phyloP scores from a whole-genome alignment of 1,284 basidiomycete species.

The Naganishia cerealis region DNA sequence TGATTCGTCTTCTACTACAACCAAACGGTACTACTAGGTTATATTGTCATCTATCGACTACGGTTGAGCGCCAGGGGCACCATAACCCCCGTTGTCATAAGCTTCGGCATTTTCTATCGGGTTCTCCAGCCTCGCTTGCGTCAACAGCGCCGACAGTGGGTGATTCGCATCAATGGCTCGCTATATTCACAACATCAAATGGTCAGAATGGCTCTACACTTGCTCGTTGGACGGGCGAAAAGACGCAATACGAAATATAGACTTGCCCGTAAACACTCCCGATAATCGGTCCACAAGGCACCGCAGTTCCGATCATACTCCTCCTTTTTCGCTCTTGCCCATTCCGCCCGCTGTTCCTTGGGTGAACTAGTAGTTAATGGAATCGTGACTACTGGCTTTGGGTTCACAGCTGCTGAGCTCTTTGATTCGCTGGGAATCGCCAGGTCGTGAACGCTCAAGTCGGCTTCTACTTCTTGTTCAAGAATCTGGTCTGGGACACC shows the following conservation, averaged over 20 bases:
- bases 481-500: neutral
- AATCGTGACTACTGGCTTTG: neutral
- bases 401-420: neutral
- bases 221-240: conserved; percentile 25
- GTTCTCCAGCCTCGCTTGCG: conserved; percentile 77
- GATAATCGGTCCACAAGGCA: conserved; percentile 37
- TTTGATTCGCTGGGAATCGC: neutral
- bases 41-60: conserved; percentile 1
- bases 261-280: conserved; percentile 34
- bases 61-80: conserved; percentile 33
- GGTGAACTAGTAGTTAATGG: conserved; percentile 15
- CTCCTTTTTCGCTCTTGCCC: conserved; percentile 31
- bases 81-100: conserved; percentile 31
- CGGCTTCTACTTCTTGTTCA: neutral
- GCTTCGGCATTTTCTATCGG: conserved; percentile 57
- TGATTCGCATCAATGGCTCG: conserved; percentile 77
- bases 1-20: neutral
- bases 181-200: conserved; percentile 54
- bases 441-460: neutral
- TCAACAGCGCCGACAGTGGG: conserved; percentile 67
- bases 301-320: conserved; percentile 42
- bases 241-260: conserved; percentile 33
- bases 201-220: neutral
- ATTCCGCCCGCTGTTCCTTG: conserved; percentile 25
- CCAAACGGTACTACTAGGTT: neutral